Base-by-base conservation (phyloP, 331 rosid genomes). In the Stylosanthes scabra region DNA sequence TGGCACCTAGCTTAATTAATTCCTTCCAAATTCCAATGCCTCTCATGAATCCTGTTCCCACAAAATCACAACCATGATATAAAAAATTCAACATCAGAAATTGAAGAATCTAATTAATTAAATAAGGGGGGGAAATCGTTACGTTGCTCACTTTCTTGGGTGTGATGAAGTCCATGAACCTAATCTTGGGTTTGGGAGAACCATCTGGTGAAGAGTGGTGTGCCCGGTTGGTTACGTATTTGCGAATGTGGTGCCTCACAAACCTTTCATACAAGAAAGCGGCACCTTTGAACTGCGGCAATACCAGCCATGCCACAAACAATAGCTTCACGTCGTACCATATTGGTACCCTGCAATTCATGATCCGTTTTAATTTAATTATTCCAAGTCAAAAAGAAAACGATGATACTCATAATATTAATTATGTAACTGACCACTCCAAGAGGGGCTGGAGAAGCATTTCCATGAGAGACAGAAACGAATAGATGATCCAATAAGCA, bases 401-500 rank as follows among this genome's bases (percentile, higher is more conserved):
- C 11, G 6, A 34, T 34, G 39, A 34, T 34, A 34, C 5, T 34
- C 6, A 34, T 34, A 34, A 3, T 20, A 20, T 20, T 20, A 20
- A 34, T 34, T 34, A 34, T 34, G 58, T n/a, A 51, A 62, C 83
- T 57, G 42, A 93, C 98, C 88, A 91, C 63, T 89, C 84, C 9
- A 91, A 71, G 15, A 87, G 12, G 2, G 97, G 86, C 52, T 82
- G 90, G 39, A 94, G 72, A 14, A 89, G 29, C 88, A 94, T 91
- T 83, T 94, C 99, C 71, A 68, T 2, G 41, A 94, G 99, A 6
- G 97, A 85, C 77, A 94, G 89, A 56, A 89, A 85, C 0, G 99
- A 94, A 86, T 91, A 94, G 11, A 89, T 29, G 63, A 94, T 89
- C 99, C 99, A 94, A 59, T 94, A 94, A 68, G 99, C 89, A 71